phyloP scores from a whole-genome alignment of 257 asterid species.

The Marsdenia floribunda region DNA sequence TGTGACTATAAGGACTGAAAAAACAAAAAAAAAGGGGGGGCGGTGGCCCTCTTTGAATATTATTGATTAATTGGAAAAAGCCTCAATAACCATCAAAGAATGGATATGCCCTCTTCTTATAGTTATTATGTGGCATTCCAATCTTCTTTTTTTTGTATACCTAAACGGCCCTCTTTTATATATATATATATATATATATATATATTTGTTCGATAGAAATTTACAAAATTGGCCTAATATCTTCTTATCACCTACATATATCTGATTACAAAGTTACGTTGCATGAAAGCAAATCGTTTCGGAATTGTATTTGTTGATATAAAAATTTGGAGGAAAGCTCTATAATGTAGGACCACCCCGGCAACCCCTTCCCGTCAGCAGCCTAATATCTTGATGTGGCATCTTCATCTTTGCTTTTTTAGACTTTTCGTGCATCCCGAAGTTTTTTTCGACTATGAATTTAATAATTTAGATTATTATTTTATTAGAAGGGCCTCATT shows the following conservation, averaged over 20 bases:
- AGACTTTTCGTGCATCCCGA: background rate
- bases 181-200: too few relatives aligned
- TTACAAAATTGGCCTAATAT: slow-evolving; percentile 1
- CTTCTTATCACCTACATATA: background rate
- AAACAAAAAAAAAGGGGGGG: background rate
- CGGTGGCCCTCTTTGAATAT: background rate
- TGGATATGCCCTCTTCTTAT: slow-evolving; percentile 6
- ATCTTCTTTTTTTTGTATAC: slow-evolving; percentile 5
- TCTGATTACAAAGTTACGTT: slow-evolving; percentile 13
- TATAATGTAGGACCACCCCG: too few relatives aligned
- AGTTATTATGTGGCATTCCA: slow-evolving; percentile 26
- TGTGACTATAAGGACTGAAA: too few relatives aligned
- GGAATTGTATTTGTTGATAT: background rate
- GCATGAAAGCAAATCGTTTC: slow-evolving; percentile 12
- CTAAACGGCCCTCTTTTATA: background rate
- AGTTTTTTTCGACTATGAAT: too few relatives aligned
- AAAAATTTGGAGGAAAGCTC: background rate
- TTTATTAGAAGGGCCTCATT: too few relatives aligned
- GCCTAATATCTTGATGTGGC: slow-evolving; percentile 1
- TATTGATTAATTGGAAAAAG: background rate
- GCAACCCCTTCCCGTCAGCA: background rate
- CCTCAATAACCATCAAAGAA: background rate
- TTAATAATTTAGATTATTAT: too few relatives aligned
- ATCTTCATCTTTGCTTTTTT: background rate
- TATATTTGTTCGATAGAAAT: background rate